Percentiles rank a stretch among this genome's conserved stretches.
Evolutionary conservation across 768 basidiomycete genomes (phyloP).

Genomic region (Suillus subluteus): DNA sequence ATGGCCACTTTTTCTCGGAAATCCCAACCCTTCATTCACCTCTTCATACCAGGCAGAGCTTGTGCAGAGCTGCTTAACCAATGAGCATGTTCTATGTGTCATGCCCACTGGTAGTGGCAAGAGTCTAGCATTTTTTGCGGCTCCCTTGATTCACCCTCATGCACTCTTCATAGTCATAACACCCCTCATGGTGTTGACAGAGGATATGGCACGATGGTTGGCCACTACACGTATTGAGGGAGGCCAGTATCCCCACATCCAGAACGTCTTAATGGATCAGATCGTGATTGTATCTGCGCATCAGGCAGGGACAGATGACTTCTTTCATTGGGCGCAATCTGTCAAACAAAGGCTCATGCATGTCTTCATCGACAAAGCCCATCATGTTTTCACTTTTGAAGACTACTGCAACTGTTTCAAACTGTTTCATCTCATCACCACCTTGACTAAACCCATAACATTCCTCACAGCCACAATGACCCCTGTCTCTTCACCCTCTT

Average conservation of each 20-base stretch:
- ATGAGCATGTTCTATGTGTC: too few relatives aligned
- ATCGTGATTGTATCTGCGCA: slow-evolving; percentile 16
- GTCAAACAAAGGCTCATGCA: not conserved
- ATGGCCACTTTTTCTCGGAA: not conserved
- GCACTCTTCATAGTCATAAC: slow-evolving; percentile 13
- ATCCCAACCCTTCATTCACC: not conserved
- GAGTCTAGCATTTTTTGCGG: too few relatives aligned
- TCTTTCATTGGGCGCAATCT: slow-evolving; percentile 7
- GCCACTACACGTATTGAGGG: not conserved
- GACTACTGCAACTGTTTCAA: slow-evolving; percentile 18
- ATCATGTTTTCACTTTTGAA: slow-evolving; percentile 12
- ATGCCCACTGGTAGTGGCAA: too few relatives aligned
- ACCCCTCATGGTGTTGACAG: slow-evolving; percentile 14
- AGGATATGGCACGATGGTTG: slow-evolving; percentile 13
- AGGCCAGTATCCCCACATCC: not conserved
- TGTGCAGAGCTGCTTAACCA: too few relatives aligned
- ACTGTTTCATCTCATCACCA: slow-evolving; percentile 12
- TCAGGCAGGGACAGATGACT: slow-evolving; percentile 1
- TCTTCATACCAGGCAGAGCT: too few relatives aligned
- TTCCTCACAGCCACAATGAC: slow-evolving; percentile 18
- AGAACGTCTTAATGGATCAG: not conserved
- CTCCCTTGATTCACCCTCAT: not conserved
- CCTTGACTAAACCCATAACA: slow-evolving; percentile 15
- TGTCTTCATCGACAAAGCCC: slow-evolving; percentile 17
- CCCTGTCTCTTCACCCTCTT: not conserved